phyloP scores from a whole-genome alignment of 2,329 filamentous ascomycete genomes.

The Elsinoe perseae region DNA sequence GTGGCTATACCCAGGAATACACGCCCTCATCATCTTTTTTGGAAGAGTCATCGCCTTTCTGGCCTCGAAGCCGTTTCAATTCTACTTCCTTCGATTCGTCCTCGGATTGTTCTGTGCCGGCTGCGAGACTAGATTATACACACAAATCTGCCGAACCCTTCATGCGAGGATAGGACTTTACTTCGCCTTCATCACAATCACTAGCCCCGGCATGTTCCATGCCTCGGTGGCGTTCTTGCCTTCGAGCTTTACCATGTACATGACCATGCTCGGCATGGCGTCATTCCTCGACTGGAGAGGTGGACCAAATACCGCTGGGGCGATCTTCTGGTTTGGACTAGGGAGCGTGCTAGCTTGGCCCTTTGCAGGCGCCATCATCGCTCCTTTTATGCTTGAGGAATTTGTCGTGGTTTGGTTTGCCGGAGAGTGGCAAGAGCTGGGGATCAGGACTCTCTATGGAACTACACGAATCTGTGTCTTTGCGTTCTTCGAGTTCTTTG shows the following conservation, averaged over 20 bases:
- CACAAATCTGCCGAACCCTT: slow-evolving; percentile 65
- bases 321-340: slow-evolving; percentile 83
- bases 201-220: slow-evolving; percentile 89
- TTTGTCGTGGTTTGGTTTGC: slow-evolving; percentile 46
- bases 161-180: slow-evolving; percentile 78
- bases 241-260: slow-evolving; percentile 96
- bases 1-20: slow-evolving; percentile 81
- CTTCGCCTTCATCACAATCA: slow-evolving; percentile 68
- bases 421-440: slow-evolving; percentile 39
- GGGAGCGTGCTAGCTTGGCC: slow-evolving; percentile 89
- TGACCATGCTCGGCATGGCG: slow-evolving; percentile 73
- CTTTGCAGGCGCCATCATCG: slow-evolving; percentile 73
- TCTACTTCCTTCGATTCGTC: slow-evolving; percentile 74
- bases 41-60: slow-evolving; percentile 47
- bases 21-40: slow-evolving; percentile 64
- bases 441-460: slow-evolving; percentile 39
- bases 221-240: slow-evolving; percentile 80
- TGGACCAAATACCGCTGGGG: slow-evolving; percentile 69
- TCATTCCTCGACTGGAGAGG: slow-evolving; percentile 86
- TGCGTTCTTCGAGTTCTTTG: slow-evolving; percentile 57
- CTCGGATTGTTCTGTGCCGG: slow-evolving; percentile 71
- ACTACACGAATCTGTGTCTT: slow-evolving; percentile 43
- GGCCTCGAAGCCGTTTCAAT: slow-evolving; percentile 52
- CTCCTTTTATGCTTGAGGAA: slow-evolving; percentile 77
- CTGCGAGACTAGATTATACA: slow-evolving; percentile 75